Percentiles rank a stretch among this genome's conserved stretches.
phyloP scores from a whole-genome alignment of 371 early-diverging fungal species.

The Actinomortierella wolfii region DNA sequence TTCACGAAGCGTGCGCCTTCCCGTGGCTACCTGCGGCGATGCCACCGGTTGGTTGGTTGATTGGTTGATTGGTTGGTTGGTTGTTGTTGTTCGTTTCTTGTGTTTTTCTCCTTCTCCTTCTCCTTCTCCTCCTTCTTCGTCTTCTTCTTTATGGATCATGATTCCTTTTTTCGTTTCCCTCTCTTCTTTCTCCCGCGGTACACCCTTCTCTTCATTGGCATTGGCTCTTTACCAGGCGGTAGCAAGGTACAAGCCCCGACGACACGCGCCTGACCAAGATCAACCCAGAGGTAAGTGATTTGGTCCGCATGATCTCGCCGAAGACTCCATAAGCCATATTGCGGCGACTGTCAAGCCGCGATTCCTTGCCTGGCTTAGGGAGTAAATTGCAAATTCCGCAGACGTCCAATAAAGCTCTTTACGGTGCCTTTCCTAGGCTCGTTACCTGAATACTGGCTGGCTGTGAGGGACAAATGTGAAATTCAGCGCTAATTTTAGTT shows the following conservation, averaged over 20 bases:
- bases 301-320: not conserved
- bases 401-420: constrained; percentile 11
- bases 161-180: not conserved
- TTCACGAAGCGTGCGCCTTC: no score
- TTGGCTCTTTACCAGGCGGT: not conserved
- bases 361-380: not conserved
- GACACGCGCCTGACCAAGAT: constrained; percentile 9
- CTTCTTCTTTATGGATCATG: not conserved
- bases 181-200: constrained; percentile 1
- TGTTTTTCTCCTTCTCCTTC: not conserved
- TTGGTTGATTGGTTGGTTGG: no score
- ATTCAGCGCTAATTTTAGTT: no score
- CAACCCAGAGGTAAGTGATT: constrained; percentile 11
- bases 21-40: no score
- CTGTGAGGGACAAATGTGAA: no score
- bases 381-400: constrained; percentile 4
- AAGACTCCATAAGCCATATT: not conserved
- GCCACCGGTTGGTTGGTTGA: no score
- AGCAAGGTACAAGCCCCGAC: constrained; percentile 3
- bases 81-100: no score
- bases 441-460: constrained; percentile 13
- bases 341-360: not conserved
- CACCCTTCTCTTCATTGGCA: not conserved
- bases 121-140: not conserved
- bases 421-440: not conserved